A percentile compares a stretch with the other conserved stretches of the same genome.
These are phyloP conservation scores for Microdochium bolleyi DNA, from an alignment of 2,329 filamentous ascomycete species.

Conservation along the genomic window DNA sequence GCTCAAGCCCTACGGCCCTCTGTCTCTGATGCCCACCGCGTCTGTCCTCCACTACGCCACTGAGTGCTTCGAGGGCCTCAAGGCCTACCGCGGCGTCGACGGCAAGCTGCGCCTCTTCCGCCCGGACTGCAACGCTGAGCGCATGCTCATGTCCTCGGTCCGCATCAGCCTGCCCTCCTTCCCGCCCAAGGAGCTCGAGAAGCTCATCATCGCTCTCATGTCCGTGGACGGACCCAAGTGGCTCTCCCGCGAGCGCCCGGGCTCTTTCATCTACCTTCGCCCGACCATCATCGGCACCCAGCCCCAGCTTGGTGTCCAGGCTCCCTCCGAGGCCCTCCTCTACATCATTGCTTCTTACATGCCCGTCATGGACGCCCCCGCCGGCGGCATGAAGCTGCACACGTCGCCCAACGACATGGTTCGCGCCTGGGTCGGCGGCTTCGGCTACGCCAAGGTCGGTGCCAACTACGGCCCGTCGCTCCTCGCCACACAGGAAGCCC, in stretches of 20 bases:
- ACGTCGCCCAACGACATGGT: slow-evolving; percentile 77
- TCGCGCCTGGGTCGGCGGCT: slow-evolving; percentile 87
- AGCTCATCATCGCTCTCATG: slow-evolving; percentile 58
- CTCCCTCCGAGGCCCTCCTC: slow-evolving; percentile 77
- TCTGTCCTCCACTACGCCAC: slow-evolving; percentile 68
- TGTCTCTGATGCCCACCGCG: slow-evolving; percentile 61
- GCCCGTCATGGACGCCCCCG: slow-evolving; percentile 43
- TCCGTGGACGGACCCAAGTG: slow-evolving; percentile 69
- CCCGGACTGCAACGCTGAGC: slow-evolving; percentile 52
- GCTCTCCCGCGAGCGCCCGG: slow-evolving; percentile 63
- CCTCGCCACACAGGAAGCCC: slow-evolving; percentile 68
- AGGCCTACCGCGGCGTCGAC: slow-evolving; percentile 65
- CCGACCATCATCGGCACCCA: slow-evolving; percentile 83
- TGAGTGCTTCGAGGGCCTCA: slow-evolving; percentile 67
- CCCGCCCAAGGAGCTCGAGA: slow-evolving; percentile 52
- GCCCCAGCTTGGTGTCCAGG: slow-evolving; percentile 70
- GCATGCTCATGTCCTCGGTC: slow-evolving; percentile 37
- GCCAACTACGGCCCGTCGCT: slow-evolving; percentile 88
- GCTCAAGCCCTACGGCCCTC: slow-evolving; percentile 57
- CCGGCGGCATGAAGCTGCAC: slow-evolving; percentile 62
- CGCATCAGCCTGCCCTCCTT: slow-evolving; percentile 62
- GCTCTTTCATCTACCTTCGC: slow-evolving; percentile 74
- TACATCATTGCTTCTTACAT: slow-evolving; percentile 68
- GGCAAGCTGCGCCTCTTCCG: slow-evolving; percentile 59
- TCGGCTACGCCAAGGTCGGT: slow-evolving; percentile 85